Base-by-base conservation (phyloP, 2,329 filamentous ascomycete genomes). In the Claviceps purpurea region DNA sequence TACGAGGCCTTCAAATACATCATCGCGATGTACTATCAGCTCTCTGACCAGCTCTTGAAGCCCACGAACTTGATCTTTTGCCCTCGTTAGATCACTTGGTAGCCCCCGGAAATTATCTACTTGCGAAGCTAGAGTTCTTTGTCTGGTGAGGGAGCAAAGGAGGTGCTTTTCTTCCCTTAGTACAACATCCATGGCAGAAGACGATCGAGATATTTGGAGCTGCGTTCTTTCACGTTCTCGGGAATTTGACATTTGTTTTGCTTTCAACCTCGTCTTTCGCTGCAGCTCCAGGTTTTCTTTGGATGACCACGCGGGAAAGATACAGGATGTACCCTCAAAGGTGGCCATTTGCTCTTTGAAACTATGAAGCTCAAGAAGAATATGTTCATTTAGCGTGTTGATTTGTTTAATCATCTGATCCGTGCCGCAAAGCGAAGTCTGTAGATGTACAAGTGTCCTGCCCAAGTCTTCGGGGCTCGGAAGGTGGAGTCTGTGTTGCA, bases 221-320 rank as follows among this genome's bases (percentile, higher is more conserved):
- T 3, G 75, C 60, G 2, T 72, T 64, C 53, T 71, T 62, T 57
- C 79, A 68, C 74, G 74, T 52, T 82, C 77, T 47, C 71, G 60
- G 34, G 65, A 59, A 61, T 93, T 87, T 16, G 79, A 78, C 1
- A 90, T 71, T 58, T 84, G 84, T 2, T 79, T 69, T 14, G 75
- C 70, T 40, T 87, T 71, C n/a, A 78, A 68, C 63, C 88, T 89
- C 48, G 84, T 78, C 52, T 76, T 81, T 51, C 86, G 81, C 57
- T 83, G 81, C 67, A 85, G 79, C 49, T 93, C 84, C 4, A 83
- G 73, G n/a, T 89, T 91, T 57, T 84, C 77, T 57, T 81, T 80
- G 11, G 80, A 77, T 3, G 90, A 69, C 55, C 81, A 72, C 0
- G 78, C 61, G 0, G 80, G 67, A 0, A 78, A 75, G 16, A 77